phyloP scores from a whole-genome alignment of 1,139 yeast species.

The Hansenula sp. region DNA sequence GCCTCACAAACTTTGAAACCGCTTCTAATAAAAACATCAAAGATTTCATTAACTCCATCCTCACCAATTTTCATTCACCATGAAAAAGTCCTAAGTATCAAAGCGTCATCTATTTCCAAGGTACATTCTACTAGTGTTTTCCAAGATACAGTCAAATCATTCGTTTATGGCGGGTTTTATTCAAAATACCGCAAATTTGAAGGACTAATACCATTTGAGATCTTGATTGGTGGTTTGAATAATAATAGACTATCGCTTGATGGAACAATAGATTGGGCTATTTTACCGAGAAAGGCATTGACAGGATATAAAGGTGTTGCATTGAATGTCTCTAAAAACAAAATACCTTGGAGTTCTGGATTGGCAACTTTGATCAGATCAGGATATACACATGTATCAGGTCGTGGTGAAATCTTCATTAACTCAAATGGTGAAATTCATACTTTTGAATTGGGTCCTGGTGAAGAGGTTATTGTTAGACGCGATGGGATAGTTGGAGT shows the following conservation, averaged over 20 bases:
- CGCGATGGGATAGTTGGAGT: constrained; percentile 46
- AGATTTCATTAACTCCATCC: background rate
- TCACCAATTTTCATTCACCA: background rate
- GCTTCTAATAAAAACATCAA: background rate
- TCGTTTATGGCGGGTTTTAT: background rate
- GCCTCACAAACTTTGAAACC: background rate
- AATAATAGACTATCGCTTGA: constrained; percentile 36
- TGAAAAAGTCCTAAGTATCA: background rate
- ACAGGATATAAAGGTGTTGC: constrained; percentile 52
- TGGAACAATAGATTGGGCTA: constrained; percentile 61
- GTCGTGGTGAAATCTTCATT: constrained; percentile 57
- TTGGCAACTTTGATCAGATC: constrained; percentile 24
- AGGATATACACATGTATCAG: constrained; percentile 48
- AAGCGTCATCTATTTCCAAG: background rate
- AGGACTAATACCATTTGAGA: background rate
- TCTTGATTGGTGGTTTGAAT: background rate
- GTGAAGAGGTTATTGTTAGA: constrained; percentile 48
- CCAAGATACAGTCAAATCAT: background rate
- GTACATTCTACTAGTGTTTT: background rate
- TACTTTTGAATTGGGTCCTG: constrained; percentile 39
- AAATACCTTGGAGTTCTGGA: constrained; percentile 36
- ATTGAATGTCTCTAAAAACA: constrained; percentile 33
- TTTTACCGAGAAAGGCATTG: constrained; percentile 42
- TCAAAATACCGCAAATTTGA: constrained; percentile 1
- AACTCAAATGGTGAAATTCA: constrained; percentile 56